Conservation (phyloP, 2,329 filamentous ascomycete species). For the Ophiostoma novo-ulmi region DNA sequence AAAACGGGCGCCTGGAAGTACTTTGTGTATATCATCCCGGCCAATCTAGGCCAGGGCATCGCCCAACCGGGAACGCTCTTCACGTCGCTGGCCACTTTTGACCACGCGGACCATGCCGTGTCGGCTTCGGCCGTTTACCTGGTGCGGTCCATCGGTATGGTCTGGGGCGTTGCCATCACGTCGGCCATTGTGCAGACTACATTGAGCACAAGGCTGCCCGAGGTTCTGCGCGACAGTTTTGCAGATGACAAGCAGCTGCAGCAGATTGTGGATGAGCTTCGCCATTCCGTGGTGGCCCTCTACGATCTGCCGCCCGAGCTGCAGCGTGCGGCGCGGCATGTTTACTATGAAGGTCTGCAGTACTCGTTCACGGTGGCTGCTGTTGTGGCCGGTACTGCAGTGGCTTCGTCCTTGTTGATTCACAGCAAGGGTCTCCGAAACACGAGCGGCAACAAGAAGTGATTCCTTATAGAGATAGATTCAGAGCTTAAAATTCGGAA, state of each 20-base stretch:
- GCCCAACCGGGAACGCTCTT: slow-evolving; percentile 54
- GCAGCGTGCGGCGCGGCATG: slow-evolving; percentile 50
- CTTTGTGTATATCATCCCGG: neutral
- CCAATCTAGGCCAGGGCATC: neutral
- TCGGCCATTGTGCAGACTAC: slow-evolving; percentile 60
- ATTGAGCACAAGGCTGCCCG: slow-evolving; percentile 49
- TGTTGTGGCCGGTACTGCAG: slow-evolving; percentile 37
- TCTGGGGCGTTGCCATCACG: slow-evolving; percentile 60
- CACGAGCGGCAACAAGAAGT: neutral
- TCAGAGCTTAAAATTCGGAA: too few species aligned
- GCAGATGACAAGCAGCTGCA: slow-evolving; percentile 51
- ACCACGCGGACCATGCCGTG: slow-evolving; percentile 41
- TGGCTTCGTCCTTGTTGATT: neutral
- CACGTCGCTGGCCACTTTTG: slow-evolving; percentile 57
- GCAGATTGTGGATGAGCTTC: slow-evolving; percentile 24
- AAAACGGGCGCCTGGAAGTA: neutral
- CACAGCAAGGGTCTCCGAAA: neutral
- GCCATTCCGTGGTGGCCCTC: slow-evolving; percentile 55
- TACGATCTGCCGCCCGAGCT: slow-evolving; percentile 51
- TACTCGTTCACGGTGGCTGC: slow-evolving; percentile 54
- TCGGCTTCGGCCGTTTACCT: slow-evolving; percentile 46
- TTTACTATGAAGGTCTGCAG: slow-evolving; percentile 56
- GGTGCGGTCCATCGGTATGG: slow-evolving; percentile 57
- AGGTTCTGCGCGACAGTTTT: slow-evolving; percentile 48
- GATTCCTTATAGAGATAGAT: neutral